Percentiles rank a stretch among this genome's conserved stretches.
phyloP scores from a whole-genome alignment of 2,329 filamentous ascomycete genomes.

The Neofusicoccum ribis region DNA sequence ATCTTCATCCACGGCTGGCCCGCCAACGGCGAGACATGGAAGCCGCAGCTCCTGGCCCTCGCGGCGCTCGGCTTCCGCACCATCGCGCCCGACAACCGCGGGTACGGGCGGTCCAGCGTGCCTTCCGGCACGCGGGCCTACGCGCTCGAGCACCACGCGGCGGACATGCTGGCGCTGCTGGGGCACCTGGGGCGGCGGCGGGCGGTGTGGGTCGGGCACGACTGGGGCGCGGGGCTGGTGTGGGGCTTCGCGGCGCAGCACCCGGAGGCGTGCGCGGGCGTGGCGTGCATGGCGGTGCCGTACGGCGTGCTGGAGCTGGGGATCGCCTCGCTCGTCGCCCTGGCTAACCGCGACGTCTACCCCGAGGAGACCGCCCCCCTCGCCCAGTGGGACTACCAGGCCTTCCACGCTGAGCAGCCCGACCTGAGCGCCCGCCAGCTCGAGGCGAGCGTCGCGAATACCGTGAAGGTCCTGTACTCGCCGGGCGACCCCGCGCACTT shows the following conservation, averaged over 20 bases:
- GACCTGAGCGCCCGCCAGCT: conserved; percentile 26
- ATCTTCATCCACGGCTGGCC: conserved; percentile 38
- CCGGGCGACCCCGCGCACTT: conserved; percentile 27
- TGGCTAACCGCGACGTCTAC: conserved; percentile 48
- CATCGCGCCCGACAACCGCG: conserved; percentile 37
- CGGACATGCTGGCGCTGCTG: conserved; percentile 40
- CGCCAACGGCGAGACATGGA: conserved; percentile 38
- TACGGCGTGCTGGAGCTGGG: conserved; percentile 46
- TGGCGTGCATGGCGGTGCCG: conserved; percentile 39
- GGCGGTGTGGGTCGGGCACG: conserved; percentile 52
- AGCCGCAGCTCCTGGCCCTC: conserved; percentile 36
- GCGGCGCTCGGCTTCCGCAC: conserved; percentile 22
- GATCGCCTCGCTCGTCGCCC: conserved; percentile 35
- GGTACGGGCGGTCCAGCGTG: conserved; percentile 37
- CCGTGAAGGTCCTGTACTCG: conserved; percentile 29
- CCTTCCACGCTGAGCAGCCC: conserved; percentile 32
- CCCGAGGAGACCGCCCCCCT: conserved; percentile 44
- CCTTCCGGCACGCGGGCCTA: conserved; percentile 32
- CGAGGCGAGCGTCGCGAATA: conserved; percentile 26
- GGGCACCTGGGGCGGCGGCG: conserved; percentile 38
- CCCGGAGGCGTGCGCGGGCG: conserved; percentile 34
- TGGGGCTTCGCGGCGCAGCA: conserved; percentile 33
- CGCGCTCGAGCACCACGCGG: conserved; percentile 30
- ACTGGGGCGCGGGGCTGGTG: conserved; percentile 43
- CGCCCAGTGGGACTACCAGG: conserved; percentile 39